These are phyloP conservation scores for Gonium pectorale DNA, from an alignment of 139 green algal genomes.

Conservation along the genomic window DNA sequence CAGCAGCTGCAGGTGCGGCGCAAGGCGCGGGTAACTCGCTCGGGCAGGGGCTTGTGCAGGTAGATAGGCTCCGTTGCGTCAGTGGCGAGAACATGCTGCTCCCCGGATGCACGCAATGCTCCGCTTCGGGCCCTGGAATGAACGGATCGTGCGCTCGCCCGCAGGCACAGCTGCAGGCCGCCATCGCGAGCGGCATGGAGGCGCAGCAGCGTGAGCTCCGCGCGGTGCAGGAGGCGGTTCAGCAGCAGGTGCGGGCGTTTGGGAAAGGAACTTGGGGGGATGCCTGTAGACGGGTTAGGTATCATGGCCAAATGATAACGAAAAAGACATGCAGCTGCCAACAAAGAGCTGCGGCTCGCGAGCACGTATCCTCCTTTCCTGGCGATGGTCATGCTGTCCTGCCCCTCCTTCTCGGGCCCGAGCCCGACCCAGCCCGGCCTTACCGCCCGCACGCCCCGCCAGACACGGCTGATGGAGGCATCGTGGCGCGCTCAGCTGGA, in stretches of 20 bases:
- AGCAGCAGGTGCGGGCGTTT: conserved; percentile 20
- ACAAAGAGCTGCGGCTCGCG: no score
- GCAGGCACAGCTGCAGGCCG: conserved; percentile 20
- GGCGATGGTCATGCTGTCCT: not conserved
- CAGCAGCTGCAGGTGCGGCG: conserved; percentile 37
- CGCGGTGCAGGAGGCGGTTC: conserved; percentile 36
- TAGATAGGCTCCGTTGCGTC: no score
- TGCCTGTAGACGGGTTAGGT: no score
- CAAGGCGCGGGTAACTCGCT: no score
- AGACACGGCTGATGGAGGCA: conserved; percentile 37
- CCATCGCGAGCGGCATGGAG: not conserved
- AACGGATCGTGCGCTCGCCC: no score
- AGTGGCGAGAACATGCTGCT: no score
- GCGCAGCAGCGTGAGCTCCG: conserved; percentile 32
- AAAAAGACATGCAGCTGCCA: no score
- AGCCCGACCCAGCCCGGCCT: not conserved
- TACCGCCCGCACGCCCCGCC: not conserved
- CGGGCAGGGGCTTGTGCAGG: no score
- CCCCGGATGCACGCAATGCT: no score
- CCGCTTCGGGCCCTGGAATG: no score
- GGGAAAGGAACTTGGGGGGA: not conserved
- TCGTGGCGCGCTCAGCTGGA: conserved; percentile 44
- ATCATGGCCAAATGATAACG: no score
- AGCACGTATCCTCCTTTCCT: no score
- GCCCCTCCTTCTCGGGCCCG: not conserved